Conservation (phyloP, 805 yeast genomes). For the Clavispora santaluciae region DNA sequence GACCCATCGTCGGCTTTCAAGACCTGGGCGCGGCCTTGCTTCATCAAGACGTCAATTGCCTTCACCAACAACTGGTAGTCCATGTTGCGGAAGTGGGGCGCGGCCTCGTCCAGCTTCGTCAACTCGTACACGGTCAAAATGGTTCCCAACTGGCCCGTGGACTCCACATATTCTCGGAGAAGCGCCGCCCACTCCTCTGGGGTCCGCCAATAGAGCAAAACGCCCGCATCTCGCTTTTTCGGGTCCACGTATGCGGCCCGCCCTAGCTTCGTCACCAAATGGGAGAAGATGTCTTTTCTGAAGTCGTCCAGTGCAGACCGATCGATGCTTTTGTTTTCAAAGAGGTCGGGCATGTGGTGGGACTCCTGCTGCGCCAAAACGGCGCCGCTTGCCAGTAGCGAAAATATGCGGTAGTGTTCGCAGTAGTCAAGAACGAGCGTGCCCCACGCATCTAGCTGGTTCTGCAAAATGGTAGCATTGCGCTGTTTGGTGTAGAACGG, state of each 20-base stretch:
- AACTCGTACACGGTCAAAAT: constrained; percentile 82
- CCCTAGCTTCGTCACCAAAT: constrained; percentile 48
- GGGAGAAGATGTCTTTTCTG: constrained; percentile 48
- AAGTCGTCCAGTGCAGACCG: constrained; percentile 53
- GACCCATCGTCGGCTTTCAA: constrained; percentile 59
- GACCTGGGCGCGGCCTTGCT: constrained; percentile 67
- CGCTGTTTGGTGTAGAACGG: constrained; percentile 91
- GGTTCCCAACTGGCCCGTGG: constrained; percentile 71
- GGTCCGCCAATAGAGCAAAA: constrained; percentile 57
- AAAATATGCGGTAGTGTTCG: constrained; percentile 41
- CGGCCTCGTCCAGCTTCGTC: constrained; percentile 49
- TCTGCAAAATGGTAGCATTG: constrained; percentile 67
- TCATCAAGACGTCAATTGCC: constrained; percentile 55
- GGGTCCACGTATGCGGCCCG: constrained; percentile 53
- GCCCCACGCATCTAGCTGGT: constrained; percentile 79
- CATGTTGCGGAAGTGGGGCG: constrained; percentile 55
- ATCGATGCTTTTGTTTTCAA: constrained; percentile 47
- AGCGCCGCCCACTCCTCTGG: constrained; percentile 36
- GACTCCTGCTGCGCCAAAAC: constrained; percentile 24
- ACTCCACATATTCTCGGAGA: constrained; percentile 41
- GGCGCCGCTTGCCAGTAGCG: constrained; percentile 26
- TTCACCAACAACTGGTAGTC: constrained; percentile 51
- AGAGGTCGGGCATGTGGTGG: constrained; percentile 33
- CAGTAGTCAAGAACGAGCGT: constrained; percentile 60
- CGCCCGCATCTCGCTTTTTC: constrained; percentile 63